phyloP scores from a whole-genome alignment of 202 grass and related monocot species.

The Saccharum hybrid region DNA sequence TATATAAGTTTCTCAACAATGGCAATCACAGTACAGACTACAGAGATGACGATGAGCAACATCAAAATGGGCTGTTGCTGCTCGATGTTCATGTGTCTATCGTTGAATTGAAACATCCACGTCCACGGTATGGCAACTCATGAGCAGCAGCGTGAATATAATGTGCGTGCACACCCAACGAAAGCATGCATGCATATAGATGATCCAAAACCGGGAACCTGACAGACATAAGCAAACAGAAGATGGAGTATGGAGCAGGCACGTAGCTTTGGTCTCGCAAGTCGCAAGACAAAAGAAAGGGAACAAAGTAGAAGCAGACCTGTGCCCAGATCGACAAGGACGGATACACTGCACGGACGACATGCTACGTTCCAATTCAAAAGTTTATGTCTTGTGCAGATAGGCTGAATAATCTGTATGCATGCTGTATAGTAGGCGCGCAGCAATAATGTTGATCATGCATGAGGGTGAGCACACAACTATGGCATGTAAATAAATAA shows the following conservation, averaged over 20 bases:
- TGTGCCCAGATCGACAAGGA: conserved; percentile 3
- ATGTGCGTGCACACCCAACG: not conserved
- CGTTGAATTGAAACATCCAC: not conserved
- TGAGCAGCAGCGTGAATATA: conserved; percentile 13
- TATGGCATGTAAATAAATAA: not conserved
- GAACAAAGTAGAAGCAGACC: conserved; percentile 36
- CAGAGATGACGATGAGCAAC: not conserved
- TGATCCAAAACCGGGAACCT: conserved; percentile 42
- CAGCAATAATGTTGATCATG: not conserved
- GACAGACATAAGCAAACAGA: conserved; percentile 40
- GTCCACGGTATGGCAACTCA: not conserved
- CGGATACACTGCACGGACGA: conserved; percentile 26
- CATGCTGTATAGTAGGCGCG: not conserved
- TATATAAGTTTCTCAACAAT: not conserved
- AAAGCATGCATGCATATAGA: conserved; percentile 25
- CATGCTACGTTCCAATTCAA: not conserved
- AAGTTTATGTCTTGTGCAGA: not conserved
- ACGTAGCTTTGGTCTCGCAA: not conserved
- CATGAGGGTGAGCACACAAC: not conserved
- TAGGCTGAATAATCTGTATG: not conserved
- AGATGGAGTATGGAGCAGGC: conserved; percentile 8
- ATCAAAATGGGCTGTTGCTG: not conserved
- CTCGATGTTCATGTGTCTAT: not conserved
- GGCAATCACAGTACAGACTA: not conserved
- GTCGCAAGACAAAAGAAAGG: conserved; percentile 29